Percentiles rank a stretch among this genome's conserved stretches.
These are phyloP conservation scores for Trichosporon coremiiforme DNA, from an alignment of 1,284 basidiomycete species.

Conservation along the genomic window DNA sequence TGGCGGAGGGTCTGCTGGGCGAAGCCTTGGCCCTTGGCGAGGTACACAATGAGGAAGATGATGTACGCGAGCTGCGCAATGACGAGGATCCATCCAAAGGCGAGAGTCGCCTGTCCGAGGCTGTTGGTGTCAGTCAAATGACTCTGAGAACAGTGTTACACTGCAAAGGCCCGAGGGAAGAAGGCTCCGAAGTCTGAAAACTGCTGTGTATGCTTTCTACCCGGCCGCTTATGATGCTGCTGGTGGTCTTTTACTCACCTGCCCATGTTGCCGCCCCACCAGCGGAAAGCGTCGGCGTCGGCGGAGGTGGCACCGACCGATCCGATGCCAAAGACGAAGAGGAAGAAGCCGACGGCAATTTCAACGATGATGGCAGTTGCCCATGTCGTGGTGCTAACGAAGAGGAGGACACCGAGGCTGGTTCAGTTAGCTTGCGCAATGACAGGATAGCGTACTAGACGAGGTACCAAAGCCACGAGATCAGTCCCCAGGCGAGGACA, in stretches of 20 bases:
- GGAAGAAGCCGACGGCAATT: slow-evolving; percentile 14
- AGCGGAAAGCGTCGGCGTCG: not conserved
- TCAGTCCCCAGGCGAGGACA: slow-evolving; percentile 10
- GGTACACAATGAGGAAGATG: slow-evolving; percentile 5
- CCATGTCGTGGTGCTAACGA: slow-evolving; percentile 11
- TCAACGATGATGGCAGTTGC: slow-evolving; percentile 9
- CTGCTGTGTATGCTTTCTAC: too few relatives aligned
- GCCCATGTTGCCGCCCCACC: not conserved
- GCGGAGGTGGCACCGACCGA: not conserved
- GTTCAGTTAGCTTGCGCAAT: not conserved
- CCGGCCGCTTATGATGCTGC: too few relatives aligned
- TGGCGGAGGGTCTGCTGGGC: not conserved
- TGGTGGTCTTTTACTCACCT: slow-evolving; percentile 10
- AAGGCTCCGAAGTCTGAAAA: not conserved
- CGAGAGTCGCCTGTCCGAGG: not conserved
- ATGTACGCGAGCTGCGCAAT: not conserved
- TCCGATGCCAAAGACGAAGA: slow-evolving; percentile 6
- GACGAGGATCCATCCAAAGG: slow-evolving; percentile 14
- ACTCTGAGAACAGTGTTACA: not conserved
- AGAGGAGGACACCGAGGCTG: slow-evolving; percentile 10
- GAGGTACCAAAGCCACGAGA: slow-evolving; percentile 16
- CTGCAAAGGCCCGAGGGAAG: not conserved
- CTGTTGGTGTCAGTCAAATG: not conserved
- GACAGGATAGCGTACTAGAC: not conserved
- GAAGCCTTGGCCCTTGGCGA: not conserved